Conservation (phyloP, 2,329 filamentous ascomycete species). For the Amylocarpus encephaloides region DNA sequence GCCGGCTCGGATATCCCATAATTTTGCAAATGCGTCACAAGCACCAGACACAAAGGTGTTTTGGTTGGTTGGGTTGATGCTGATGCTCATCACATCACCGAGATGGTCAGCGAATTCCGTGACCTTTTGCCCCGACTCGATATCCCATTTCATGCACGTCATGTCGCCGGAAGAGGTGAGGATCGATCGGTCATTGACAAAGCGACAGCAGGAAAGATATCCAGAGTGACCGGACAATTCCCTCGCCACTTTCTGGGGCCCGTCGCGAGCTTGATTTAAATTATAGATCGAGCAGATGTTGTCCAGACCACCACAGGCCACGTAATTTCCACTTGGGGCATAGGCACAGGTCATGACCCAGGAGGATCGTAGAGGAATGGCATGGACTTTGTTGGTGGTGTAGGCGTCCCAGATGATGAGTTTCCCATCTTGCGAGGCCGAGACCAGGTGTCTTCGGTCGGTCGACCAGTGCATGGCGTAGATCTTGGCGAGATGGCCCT, state of each 20-base stretch:
- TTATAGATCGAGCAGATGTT: conserved; percentile 99
- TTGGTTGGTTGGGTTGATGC: conserved; percentile 97
- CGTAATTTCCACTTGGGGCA: conserved; percentile 95
- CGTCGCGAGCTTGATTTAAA: conserved; percentile 86
- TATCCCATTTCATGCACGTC: conserved; percentile 99
- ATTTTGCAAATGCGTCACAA: conserved; percentile 95
- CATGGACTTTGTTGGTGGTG: conserved; percentile 98
- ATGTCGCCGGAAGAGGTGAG: conserved; percentile 98
- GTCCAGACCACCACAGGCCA: conserved; percentile 95
- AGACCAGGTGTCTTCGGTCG: conserved; percentile 92
- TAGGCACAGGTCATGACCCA: conserved; percentile 99
- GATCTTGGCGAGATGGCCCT: conserved; percentile 97
- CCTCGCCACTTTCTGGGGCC: conserved; percentile 91
- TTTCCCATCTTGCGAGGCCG: conserved; percentile 97
- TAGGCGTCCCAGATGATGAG: conserved; percentile 99
- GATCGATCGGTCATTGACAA: conserved; percentile 97
- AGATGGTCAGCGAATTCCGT: conserved; percentile 98
- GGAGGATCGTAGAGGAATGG: conserved; percentile 91
- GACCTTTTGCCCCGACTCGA: conserved; percentile 94
- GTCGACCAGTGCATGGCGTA: conserved; percentile 99
- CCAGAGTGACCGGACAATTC: conserved; percentile 96
- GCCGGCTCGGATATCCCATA: conserved; percentile 97
- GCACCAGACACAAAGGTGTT: conserved; percentile 99
- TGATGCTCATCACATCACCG: conserved; percentile 99
- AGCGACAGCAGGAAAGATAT: conserved; percentile 96